Percentiles rank a stretch among this genome's conserved stretches.
Conservation (phyloP, 2,329 filamentous ascomycete species). For the Ampelomyces quisqualis region DNA sequence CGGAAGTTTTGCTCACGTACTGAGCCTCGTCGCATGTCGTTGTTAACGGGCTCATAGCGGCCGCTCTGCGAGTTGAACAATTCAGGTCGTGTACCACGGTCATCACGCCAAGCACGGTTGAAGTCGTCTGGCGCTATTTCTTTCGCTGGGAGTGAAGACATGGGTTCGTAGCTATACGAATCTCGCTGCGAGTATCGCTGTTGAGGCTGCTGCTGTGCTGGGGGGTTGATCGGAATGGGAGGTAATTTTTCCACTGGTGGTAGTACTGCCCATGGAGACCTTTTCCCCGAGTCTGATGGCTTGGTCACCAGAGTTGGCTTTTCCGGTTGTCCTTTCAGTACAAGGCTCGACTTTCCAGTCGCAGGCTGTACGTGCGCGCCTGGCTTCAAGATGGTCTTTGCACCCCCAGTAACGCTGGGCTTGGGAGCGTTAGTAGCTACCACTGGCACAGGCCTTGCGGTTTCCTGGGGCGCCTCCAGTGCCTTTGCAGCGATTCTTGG, state of each 20-base stretch:
- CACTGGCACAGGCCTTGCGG: constrained; percentile 31
- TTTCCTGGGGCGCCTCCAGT: constrained; percentile 41
- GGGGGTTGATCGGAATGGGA: constrained; percentile 63
- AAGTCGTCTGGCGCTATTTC: constrained; percentile 96
- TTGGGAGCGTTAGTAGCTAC: constrained; percentile 37
- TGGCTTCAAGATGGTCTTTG: constrained; percentile 54
- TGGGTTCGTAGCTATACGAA: constrained; percentile 56
- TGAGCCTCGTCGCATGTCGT: constrained; percentile 68
- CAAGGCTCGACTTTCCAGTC: constrained; percentile 54
- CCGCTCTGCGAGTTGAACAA: constrained; percentile 95
- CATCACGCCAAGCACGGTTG: constrained; percentile 79
- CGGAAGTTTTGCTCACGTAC: constrained; percentile 68
- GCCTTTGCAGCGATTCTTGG: constrained; percentile 26
- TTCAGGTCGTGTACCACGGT: constrained; percentile 65
- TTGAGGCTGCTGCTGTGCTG: constrained; percentile 45
- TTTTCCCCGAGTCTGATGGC: constrained; percentile 68
- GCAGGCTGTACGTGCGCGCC: constrained; percentile 41
- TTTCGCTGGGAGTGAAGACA: constrained; percentile 60
- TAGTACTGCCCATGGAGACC: constrained; percentile 87
- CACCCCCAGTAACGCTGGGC: constrained; percentile 40
- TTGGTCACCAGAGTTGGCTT: constrained; percentile 74
- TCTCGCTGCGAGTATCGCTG: constrained; percentile 59
- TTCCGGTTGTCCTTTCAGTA: constrained; percentile 67
- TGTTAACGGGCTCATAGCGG: constrained; percentile 85
- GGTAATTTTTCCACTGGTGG: constrained; percentile 82